phyloP scores from a whole-genome alignment of 2,329 filamentous ascomycete genomes.

The Fusarium napiforme region DNA sequence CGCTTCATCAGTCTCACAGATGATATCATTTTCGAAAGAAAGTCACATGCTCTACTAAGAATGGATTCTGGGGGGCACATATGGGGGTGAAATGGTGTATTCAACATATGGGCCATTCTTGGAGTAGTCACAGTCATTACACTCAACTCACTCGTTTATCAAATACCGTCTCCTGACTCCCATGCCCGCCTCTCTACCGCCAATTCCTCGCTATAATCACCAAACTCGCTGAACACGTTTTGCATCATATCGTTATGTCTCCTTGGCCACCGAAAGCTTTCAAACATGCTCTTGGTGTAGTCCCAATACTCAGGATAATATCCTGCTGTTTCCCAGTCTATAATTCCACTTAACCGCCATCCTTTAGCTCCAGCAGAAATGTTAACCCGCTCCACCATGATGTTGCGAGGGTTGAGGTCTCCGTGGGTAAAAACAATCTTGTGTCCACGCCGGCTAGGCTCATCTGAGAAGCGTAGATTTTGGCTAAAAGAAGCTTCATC shows the following conservation, averaged over 20 bases:
- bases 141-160: no score
- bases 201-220: not conserved
- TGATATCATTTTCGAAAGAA: fast-evolving
- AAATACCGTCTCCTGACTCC: not conserved
- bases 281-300: not conserved
- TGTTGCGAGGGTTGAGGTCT: not conserved
- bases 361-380: not conserved
- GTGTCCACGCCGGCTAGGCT: not conserved
- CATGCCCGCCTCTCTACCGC: not conserved
- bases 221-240: not conserved
- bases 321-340: not conserved
- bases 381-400: not conserved
- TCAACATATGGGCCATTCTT: not conserved
- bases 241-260: not conserved
- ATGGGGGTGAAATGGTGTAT: not conserved
- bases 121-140: not conserved
- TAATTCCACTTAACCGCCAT: not conserved
- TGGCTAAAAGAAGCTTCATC: not conserved
- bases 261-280: not conserved
- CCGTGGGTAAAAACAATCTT: not conserved
- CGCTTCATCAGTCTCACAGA: fast-evolving
- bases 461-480: not conserved
- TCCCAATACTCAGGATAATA: constrained; percentile 3
- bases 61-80: fast-evolving
- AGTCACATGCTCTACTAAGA: fast-evolving